phyloP scores from a whole-genome alignment of 208 protist genomes.

The Leishmania gerbilli region DNA sequence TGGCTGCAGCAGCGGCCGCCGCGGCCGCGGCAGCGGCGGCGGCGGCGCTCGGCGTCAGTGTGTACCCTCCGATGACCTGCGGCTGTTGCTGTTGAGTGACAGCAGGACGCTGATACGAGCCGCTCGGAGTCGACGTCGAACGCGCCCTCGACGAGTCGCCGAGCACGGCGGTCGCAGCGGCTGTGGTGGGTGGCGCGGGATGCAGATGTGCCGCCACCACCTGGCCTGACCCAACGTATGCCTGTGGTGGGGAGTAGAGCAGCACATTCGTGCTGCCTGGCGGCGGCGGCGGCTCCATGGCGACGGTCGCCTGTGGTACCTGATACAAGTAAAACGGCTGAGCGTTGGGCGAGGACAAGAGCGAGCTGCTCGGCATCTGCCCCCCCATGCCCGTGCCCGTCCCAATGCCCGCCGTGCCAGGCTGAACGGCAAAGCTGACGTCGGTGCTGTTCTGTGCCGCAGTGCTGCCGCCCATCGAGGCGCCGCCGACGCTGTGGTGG shows the following conservation, averaged over 20 bases:
- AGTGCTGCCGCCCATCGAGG: neutral
- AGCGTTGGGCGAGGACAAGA: conserved; percentile 17
- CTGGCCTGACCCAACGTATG: conserved; percentile 2
- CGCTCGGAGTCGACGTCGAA: neutral
- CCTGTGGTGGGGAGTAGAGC: conserved; percentile 21
- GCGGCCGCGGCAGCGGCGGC: neutral
- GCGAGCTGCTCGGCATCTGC: conserved; percentile 5
- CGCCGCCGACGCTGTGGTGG: neutral
- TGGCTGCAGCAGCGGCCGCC: conserved; percentile 10
- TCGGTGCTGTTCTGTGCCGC: neutral
- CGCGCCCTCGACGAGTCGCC: neutral
- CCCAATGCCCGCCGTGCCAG: neutral
- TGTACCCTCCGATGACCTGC: conserved; percentile 11
- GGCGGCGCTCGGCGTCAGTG: conserved; percentile 7
- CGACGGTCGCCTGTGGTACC: neutral
- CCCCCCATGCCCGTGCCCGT: neutral
- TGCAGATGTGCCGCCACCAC: neutral
- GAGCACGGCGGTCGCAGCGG: neutral
- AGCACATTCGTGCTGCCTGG: conserved; percentile 2
- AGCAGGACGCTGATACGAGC: conserved; percentile 5
- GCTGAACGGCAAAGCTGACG: neutral
- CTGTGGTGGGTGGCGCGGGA: neutral
- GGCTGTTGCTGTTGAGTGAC: neutral
- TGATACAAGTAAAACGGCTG: conserved; percentile 13
- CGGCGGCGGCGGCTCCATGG: conserved; percentile 8